Evolutionary conservation across 352 stramenopile species (phyloP).

Genomic region (Phytophthora lateralis): DNA sequence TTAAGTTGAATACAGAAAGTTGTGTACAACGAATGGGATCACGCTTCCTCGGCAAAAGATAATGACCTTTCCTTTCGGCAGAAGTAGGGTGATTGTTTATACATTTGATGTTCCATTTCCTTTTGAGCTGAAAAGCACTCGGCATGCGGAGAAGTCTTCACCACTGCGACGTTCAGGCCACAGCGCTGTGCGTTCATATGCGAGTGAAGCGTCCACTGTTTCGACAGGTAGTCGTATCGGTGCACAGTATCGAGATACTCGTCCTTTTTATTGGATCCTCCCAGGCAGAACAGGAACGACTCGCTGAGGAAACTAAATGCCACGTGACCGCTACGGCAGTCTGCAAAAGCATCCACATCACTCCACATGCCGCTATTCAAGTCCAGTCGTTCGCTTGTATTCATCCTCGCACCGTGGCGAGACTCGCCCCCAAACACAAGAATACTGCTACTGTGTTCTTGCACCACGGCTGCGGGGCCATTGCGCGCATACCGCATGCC

Average conservation of each 20-base stretch:
- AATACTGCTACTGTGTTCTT: conserved; percentile 55
- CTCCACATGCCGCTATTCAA: conserved; percentile 49
- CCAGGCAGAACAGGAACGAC: conserved; percentile 73
- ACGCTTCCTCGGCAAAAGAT: conserved; percentile 11
- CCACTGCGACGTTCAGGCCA: conserved; percentile 66
- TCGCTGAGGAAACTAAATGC: conserved; percentile 63
- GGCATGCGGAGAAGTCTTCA: conserved; percentile 40
- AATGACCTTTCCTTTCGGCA: conserved; percentile 5
- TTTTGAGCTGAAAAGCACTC: conserved; percentile 49
- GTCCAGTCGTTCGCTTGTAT: conserved; percentile 62
- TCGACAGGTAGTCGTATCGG: conserved; percentile 66
- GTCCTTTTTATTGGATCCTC: conserved; percentile 81
- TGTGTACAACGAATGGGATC: conserved; percentile 4
- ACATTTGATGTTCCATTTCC: conserved; percentile 15
- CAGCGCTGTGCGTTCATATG: conserved; percentile 67
- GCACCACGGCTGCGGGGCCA: conserved; percentile 55
- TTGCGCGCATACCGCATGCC: conserved; percentile 72
- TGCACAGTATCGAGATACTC: conserved; percentile 75
- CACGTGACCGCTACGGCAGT: conserved; percentile 69
- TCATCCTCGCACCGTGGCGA: conserved; percentile 65
- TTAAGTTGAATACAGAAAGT: neutral
- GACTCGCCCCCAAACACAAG: conserved; percentile 75
- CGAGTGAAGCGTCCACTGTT: conserved; percentile 65
- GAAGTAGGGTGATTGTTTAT: conserved; percentile 8
- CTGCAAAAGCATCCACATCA: conserved; percentile 59